Evolutionary conservation across 345 rosid species (phyloP), one percentile per base, ranked within the genome.

Genomic region (Iberis pinnata): DNA sequence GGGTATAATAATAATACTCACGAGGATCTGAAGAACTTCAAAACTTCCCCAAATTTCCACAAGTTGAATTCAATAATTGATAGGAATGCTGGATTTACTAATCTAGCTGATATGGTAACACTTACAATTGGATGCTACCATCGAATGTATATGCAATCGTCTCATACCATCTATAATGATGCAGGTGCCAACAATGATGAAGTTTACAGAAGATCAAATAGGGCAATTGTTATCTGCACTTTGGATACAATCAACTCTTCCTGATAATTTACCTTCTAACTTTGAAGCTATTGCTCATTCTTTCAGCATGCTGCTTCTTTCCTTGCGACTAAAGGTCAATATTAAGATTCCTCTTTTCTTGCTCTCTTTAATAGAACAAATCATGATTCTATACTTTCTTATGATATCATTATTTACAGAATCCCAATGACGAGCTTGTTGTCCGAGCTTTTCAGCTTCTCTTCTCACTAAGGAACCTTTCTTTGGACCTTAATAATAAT

Each of bases 211-310:
- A 72, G 98, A 92, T 74, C 97, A 92, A 76, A 76, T 88, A 4
- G 66, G 85, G 64, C 97, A 80, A 47, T 65, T 92, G 73, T 73
- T 88, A 33, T 92, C 97, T 51, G 83, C 88, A 43, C 82, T 85
- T 68, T 88, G 98, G 97, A 67, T 80, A 40, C 97, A 88, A 73
- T 83, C 85, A 5, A 68, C 72, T 39, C 78, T 80, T 60, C 78
- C 93, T 0, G 93, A 92, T 67, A 85, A 78, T 65, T 60, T 64
- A 64, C 97, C 98, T 63, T 76, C 90, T 53, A 86, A 81, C 74
- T 42, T 88, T 58, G 97, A 85, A 77, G 94, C 97, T 49, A 83
- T 93, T 68, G 86, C 89, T 63, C 97, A 82, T 75, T 93, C 97
- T 56, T 80, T 83, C 57, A 65, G 56, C 61, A 42, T 81, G 64